Evolutionary conservation across 2,329 filamentous ascomycete species (phyloP).

Genomic region (Podosphaera xanthii): DNA sequence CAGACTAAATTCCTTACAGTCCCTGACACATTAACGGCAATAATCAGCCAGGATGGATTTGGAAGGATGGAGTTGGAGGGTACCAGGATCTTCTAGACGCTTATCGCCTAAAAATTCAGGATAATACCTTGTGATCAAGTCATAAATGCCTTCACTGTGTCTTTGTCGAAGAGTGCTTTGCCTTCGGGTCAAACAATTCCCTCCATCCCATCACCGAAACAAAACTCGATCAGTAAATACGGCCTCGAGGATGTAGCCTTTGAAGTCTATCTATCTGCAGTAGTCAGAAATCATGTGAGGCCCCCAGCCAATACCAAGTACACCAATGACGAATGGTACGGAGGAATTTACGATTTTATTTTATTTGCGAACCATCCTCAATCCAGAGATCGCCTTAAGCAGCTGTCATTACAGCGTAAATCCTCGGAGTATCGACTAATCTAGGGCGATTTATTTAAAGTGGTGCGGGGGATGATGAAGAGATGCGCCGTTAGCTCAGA

Average conservation of each 20-base stretch:
- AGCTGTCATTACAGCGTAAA: not conserved
- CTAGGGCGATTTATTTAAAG: not conserved
- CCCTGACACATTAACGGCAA: not conserved
- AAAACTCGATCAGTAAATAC: not conserved
- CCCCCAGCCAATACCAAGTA: not conserved
- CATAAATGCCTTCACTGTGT: not conserved
- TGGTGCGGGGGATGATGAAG: not conserved
- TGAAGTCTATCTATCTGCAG: not conserved
- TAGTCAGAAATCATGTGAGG: not conserved
- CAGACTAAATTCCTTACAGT: no score
- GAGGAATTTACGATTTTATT: not conserved
- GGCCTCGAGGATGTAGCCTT: not conserved
- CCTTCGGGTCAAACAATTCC: not conserved
- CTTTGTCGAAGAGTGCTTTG: not conserved
- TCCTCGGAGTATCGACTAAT: not conserved
- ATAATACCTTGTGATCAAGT: not conserved
- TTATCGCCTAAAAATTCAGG: not conserved
- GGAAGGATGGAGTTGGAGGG: not conserved
- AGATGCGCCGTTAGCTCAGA: not conserved
- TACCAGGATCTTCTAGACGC: not conserved
- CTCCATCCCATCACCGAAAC: not conserved
- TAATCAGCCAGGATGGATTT: not conserved
- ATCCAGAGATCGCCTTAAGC: not conserved
- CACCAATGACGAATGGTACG: slow-evolving; percentile 1
- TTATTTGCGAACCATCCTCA: not conserved